Evolutionary conservation across 805 yeast species (phyloP), one percentile per base, ranked within the genome.

Genomic region (Candida ovalis): DNA sequence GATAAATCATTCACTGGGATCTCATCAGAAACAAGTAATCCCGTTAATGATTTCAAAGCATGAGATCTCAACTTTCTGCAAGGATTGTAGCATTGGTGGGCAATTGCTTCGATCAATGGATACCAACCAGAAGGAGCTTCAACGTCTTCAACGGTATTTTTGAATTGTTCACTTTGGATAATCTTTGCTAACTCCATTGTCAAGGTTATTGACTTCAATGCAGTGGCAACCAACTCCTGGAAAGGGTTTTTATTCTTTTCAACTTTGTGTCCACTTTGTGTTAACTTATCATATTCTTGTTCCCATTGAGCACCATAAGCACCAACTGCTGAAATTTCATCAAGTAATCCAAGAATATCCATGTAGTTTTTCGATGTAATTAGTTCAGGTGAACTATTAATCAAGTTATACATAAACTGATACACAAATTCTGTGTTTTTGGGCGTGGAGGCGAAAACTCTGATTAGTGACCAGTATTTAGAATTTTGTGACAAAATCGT

Each of bases 51-150:
- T 19, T 74, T 73, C 38, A 89, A 66, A 0, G 96, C 91, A 63
- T 75, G 79, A 0, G 76, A 66, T 36, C 96, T 72, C 10, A 90
- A 71, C 59, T 87, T 90, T 24, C 88, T 72, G 62, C 96, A 88
- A 18, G 96, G 96, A 59, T 90, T 90, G 62, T 86, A 77, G 62
- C 96, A 87, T 63, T 91, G 97, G 59, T 86, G 92, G 0, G 94
- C 89, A 46, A 90, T 72, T 0, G 95, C 95, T 61, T 88, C 92
- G 25, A 86, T 73, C 51, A 88, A 71, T 1, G 96, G 85, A 54
- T 76, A 77, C 56, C 80, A 71, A 22, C 65, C 56, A 12, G 60
- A 56, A 19, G 69, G 59, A 45, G 60, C 46, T 43, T 66, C 69
- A 44, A 66, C 60, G 3, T 66, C 60, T 4, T 64, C 67, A 24